Evolutionary conservation across 352 stramenopile genomes (phyloP).

Genomic region (Saprolegnia parasitica): DNA sequence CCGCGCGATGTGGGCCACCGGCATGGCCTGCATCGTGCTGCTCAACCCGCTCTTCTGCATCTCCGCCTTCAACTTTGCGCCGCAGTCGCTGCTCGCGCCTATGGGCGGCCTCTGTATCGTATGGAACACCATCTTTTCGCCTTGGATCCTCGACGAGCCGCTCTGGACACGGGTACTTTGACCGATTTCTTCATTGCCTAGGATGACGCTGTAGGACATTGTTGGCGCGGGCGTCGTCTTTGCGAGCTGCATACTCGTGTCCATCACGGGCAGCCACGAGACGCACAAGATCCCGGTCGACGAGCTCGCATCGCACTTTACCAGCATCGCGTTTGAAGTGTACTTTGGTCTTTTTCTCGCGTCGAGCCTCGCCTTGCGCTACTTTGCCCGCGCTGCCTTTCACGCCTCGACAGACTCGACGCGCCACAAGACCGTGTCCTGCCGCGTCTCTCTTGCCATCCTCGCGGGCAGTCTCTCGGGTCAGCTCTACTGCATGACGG

Average conservation of each 20-base stretch:
- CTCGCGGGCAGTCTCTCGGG: conserved; percentile 67
- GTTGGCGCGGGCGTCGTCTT: conserved; percentile 73
- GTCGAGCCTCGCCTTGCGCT: conserved; percentile 46
- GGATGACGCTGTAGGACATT: conserved; percentile 56
- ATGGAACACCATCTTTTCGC: conserved; percentile 77
- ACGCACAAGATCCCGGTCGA: conserved; percentile 55
- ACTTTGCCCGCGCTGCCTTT: conserved; percentile 53
- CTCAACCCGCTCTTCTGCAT: conserved; percentile 63
- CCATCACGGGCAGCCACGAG: conserved; percentile 62
- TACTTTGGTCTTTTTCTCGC: conserved; percentile 47
- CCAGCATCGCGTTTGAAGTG: conserved; percentile 55
- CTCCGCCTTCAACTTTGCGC: conserved; percentile 69
- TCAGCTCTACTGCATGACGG: conserved; percentile 73
- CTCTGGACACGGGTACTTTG: conserved; percentile 12
- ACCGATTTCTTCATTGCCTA: not conserved
- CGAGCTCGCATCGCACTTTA: conserved; percentile 48
- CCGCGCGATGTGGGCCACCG: not conserved
- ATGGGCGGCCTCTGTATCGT: conserved; percentile 79
- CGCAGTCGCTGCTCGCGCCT: conserved; percentile 71
- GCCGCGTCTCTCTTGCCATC: conserved; percentile 53
- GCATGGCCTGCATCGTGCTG: conserved; percentile 64
- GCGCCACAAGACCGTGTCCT: conserved; percentile 36
- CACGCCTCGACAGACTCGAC: conserved; percentile 35
- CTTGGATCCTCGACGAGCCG: conserved; percentile 42
- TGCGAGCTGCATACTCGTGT: conserved; percentile 65